A percentile compares a stretch with the other conserved stretches of the same genome.
Evolutionary conservation across 345 rosid species (phyloP).

Genomic region (Acer yangbiense): DNA sequence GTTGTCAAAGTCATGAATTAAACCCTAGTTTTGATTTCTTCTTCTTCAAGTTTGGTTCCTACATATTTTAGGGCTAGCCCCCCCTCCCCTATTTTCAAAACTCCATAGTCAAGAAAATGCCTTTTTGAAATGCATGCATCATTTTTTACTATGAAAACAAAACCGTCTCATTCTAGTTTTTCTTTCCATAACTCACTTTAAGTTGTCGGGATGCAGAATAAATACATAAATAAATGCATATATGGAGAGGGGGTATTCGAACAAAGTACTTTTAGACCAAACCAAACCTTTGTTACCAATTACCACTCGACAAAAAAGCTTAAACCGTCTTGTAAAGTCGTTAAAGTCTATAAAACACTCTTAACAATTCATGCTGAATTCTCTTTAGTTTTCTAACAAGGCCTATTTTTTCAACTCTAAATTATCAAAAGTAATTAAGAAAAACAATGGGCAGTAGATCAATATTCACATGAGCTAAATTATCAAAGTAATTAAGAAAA

Average conservation of each 20-base stretch:
- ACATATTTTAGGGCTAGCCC: background rate
- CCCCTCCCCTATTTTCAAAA: background rate
- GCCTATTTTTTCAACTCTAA: background rate
- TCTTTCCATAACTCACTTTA: background rate
- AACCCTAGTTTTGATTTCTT: background rate
- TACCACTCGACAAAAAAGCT: too few relatives aligned
- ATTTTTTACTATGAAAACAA: background rate
- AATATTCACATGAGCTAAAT: too few relatives aligned
- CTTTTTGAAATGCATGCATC: background rate
- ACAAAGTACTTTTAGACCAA: too few relatives aligned
- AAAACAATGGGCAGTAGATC: too few relatives aligned
- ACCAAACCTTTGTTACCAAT: too few relatives aligned
- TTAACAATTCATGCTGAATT: too few relatives aligned
- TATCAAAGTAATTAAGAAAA: background rate
- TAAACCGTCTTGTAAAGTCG: too few relatives aligned
- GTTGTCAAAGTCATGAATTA: slow-evolving; percentile 11
- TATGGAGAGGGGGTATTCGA: too few relatives aligned
- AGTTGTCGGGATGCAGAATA: background rate
- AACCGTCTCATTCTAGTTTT: background rate
- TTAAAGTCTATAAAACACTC: too few relatives aligned
- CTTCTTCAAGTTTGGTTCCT: background rate
- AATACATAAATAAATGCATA: too few relatives aligned
- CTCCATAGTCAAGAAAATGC: background rate
- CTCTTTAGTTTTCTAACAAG: background rate
- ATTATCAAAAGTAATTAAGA: too few relatives aligned